Conservation (phyloP, 352 stramenopile species). For the Phytophthora europaea region DNA sequence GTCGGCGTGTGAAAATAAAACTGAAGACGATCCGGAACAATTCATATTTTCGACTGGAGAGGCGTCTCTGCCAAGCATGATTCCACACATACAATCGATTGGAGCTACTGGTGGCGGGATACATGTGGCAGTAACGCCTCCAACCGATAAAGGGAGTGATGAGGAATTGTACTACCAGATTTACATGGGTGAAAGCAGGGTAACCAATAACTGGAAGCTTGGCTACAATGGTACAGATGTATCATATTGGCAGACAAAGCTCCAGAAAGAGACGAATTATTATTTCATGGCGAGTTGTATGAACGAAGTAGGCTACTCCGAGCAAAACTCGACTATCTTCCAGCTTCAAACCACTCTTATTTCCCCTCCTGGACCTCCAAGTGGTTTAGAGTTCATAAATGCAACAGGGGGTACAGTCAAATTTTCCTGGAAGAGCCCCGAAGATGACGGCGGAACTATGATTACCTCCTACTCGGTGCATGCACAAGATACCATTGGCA, state of each 20-base stretch:
- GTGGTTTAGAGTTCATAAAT: conserved; percentile 19
- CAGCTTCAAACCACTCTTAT: conserved; percentile 55
- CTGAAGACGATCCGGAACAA: conserved; percentile 8
- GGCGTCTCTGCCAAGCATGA: conserved; percentile 28
- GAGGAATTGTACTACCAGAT: conserved; percentile 55
- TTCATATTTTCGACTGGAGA: conserved; percentile 35
- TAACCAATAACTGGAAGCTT: conserved; percentile 37
- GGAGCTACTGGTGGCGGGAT: conserved; percentile 64
- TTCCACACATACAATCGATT: conserved; percentile 46
- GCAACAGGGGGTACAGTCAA: conserved; percentile 54
- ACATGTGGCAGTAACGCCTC: conserved; percentile 48
- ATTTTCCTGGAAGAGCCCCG: conserved; percentile 50
- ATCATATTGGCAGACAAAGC: conserved; percentile 63
- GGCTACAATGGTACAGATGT: conserved; percentile 55
- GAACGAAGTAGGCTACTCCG: conserved; percentile 60
- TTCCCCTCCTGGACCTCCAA: conserved; percentile 59
- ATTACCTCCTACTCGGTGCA: conserved; percentile 58
- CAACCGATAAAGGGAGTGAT: conserved; percentile 53
- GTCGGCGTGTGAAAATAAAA: conserved; percentile 41
- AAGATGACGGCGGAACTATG: conserved; percentile 64
- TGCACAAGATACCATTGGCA: not conserved
- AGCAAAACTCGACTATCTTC: conserved; percentile 30
- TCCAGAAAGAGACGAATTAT: conserved; percentile 56
- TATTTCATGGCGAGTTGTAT: conserved; percentile 57
- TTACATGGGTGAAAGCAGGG: conserved; percentile 49